Base-by-base conservation (phyloP, 306 rosid species). In the Lagenaria siceraria region DNA sequence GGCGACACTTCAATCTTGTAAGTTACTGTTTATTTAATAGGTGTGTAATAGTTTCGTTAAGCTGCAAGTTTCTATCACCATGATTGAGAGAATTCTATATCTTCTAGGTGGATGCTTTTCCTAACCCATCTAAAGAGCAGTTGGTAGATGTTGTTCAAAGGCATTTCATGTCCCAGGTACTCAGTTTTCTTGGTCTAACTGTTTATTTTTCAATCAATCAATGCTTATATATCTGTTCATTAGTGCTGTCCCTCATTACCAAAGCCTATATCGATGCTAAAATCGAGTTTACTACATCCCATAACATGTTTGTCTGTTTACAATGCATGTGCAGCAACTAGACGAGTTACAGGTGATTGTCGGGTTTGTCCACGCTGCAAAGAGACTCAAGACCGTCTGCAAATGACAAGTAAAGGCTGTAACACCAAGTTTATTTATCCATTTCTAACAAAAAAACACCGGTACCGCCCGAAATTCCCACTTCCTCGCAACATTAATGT, bases 111-210 rank as follows among this genome's bases (percentile, higher is more conserved):
- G 97, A 95, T 82, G 89, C 89, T 36, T 69, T 87, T 64, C 97
- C 97, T 38, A 95, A 95, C 81, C 99, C 97, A 68, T 95, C 99
- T 0, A 95, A 89, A 81, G 99, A 95, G 89, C 97, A 95, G 83
- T 85, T 95, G 9, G 87, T 92, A 33, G 97, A 90, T 82, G 87
- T 87, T 76, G 99, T 95, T 78, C 99, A 90, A 87, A 95, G 99
- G 93, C 99, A 95, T 88, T 95, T 95, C 85, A 89, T 90, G 99
- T 92, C 99, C 2, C 99, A 90, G 97, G 99, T 95, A 87, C 12
- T 43, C 14, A 29, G 10, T 8, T 77, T 43, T 48, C 29, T 42
- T 31, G 19, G 6, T 27, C 27, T 18, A 21, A 7, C 4, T 4
- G 4, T 27, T 40, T 14, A 19, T 53, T 10, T 5, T 54, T 18